These are phyloP conservation scores for Corinectria fuckeliana DNA, from an alignment of 2,329 filamentous ascomycete species.

Conservation along the genomic window DNA sequence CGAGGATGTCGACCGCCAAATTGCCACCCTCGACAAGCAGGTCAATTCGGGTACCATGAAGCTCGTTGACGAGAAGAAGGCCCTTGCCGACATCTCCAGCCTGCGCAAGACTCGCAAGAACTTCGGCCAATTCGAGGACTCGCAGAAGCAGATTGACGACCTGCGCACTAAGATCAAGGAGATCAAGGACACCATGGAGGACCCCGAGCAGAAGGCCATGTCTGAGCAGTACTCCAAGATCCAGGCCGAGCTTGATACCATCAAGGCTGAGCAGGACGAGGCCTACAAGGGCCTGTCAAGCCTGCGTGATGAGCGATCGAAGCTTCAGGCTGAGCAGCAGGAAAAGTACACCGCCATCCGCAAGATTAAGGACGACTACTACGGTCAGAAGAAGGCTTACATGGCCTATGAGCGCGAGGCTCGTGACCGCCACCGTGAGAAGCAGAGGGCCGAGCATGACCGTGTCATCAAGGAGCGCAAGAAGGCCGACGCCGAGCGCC, in stretches of 20 bases:
- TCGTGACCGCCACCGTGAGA: slow-evolving; percentile 77
- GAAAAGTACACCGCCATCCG: slow-evolving; percentile 83
- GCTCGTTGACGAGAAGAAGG: slow-evolving; percentile 97
- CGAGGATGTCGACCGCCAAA: slow-evolving; percentile 87
- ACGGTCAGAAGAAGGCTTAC: slow-evolving; percentile 80
- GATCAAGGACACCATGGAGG: slow-evolving; percentile 87
- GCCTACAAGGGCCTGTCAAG: slow-evolving; percentile 86
- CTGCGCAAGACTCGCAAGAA: slow-evolving; percentile 90
- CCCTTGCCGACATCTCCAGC: slow-evolving; percentile 79
- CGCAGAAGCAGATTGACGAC: slow-evolving; percentile 88
- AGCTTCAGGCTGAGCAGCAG: slow-evolving; percentile 84
- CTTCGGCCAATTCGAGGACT: slow-evolving; percentile 83
- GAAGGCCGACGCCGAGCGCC: slow-evolving; percentile 76
- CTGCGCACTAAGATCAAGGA: slow-evolving; percentile 87
- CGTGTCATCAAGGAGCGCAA: slow-evolving; percentile 73
- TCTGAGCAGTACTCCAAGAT: slow-evolving; percentile 86
- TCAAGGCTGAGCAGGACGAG: slow-evolving; percentile 92
- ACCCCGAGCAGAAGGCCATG: slow-evolving; percentile 87
- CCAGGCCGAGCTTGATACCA: slow-evolving; percentile 84
- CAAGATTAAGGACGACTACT: slow-evolving; percentile 90
- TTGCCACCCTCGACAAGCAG: slow-evolving; percentile 79
- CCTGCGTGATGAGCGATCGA: slow-evolving; percentile 84
- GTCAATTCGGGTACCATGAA: slow-evolving; percentile 92
- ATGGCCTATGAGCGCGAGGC: slow-evolving; percentile 84
- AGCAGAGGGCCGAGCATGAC: slow-evolving; percentile 80